Base-by-base conservation (phyloP, 2,329 filamentous ascomycete genomes). In the Emergomyces orientalis region DNA sequence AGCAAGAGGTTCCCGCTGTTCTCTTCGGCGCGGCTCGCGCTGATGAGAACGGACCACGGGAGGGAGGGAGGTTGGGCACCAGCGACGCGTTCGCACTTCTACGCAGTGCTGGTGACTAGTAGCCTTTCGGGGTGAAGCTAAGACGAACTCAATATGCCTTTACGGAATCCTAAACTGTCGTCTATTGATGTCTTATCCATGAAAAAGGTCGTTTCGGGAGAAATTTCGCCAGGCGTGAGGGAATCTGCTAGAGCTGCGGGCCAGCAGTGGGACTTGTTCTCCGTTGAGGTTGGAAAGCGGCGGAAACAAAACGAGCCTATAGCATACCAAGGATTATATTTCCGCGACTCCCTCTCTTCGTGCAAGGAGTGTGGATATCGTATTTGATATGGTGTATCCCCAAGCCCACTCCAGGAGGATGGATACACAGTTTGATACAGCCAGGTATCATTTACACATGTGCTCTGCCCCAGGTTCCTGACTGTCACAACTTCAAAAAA, bases 51-150 rank as follows among this genome's bases (percentile, higher is more conserved):
- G 14, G 54, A 56, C 13, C 30, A 34, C 1, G 27, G 32, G 27
- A n/a, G 25, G 54, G 14, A n/a, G 34, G 30, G 52, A 34, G 52
- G 52, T 3, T 39, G 54, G 32, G 54, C 54, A 57, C 54, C 54
- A 57, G 54, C 54, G 32, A 57, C 32, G 54, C 41, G 54, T 57
- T 39, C 32, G 54, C 54, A 41, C 54, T 57, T 57, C 34, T 57
- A 41, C 54, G 54, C 32, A 57, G 54, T 57, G 54, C 54, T 57
- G 54, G 54, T 57, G 54, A 57, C 54, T 57, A 27, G 54, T 57
- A 57, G 34, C 54, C 30, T 17, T 57, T 39, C 19, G 54, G 30
- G 32, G 54, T 57, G 54, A 57, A 25, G 54, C 54, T 57, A 57
- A n/a, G 54, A 57, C 54, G 54, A 39, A 57, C 54, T 57, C 54